Evolutionary conservation across 495 filamentous ascomycete species (phyloP).

Genomic region (Rhizodiscina lignyota): DNA sequence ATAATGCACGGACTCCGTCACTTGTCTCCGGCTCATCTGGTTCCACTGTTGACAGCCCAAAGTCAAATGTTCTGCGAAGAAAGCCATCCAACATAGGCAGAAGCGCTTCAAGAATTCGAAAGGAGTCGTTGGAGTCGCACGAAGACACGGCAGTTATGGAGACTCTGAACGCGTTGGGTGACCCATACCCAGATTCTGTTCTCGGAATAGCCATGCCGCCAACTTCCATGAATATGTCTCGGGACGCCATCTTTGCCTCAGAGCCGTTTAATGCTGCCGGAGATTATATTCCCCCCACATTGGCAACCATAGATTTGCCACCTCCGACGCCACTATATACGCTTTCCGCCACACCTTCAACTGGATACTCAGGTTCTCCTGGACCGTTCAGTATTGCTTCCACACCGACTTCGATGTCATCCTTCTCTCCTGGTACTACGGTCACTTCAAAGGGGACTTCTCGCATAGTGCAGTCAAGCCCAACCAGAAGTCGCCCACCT

Average conservation of each 20-base stretch:
- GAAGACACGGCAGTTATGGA: slow-evolving; percentile 9
- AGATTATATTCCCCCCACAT: slow-evolving; percentile 1
- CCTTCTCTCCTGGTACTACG: slow-evolving; percentile 75
- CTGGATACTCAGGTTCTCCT: slow-evolving; percentile 75
- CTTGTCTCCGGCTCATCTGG: slow-evolving; percentile 22
- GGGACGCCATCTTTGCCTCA: too few relatives aligned
- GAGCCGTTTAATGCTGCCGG: too few relatives aligned
- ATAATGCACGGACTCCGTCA: slow-evolving; percentile 22
- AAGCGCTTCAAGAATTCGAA: slow-evolving; percentile 6
- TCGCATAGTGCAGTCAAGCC: slow-evolving; percentile 46
- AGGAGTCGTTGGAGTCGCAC: slow-evolving; percentile 8
- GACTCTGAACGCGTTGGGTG: slow-evolving; percentile 8
- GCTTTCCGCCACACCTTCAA: slow-evolving; percentile 56
- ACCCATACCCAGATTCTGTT: slow-evolving; percentile 15
- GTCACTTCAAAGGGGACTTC: slow-evolving; percentile 39
- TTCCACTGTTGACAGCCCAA: slow-evolving; percentile 21
- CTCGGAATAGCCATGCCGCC: slow-evolving; percentile 22
- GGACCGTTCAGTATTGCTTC: slow-evolving; percentile 81
- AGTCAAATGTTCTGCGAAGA: slow-evolving; percentile 16
- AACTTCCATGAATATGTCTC: too few relatives aligned
- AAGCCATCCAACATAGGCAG: slow-evolving; percentile 18
- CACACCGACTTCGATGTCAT: slow-evolving; percentile 89
- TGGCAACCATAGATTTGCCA: slow-evolving; percentile 11
- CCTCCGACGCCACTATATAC: slow-evolving; percentile 16
- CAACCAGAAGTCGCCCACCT: slow-evolving; percentile 49